These are phyloP conservation scores for Cercospora beticola DNA, from an alignment of 2,329 filamentous ascomycete species.

Conservation along the genomic window DNA sequence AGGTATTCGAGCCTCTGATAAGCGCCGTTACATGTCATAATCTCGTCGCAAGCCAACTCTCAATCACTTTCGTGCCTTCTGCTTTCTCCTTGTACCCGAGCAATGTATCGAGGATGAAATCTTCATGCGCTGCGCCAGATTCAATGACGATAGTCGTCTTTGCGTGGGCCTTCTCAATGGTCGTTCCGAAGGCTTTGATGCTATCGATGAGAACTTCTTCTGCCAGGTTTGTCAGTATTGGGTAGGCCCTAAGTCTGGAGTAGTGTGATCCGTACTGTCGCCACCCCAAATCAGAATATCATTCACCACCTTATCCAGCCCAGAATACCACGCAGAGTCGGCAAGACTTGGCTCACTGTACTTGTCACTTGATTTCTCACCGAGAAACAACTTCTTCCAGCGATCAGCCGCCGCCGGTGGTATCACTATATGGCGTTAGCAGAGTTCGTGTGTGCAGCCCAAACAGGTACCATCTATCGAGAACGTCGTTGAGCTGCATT, in stretches of 20 bases:
- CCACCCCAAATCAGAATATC: constrained; percentile 57
- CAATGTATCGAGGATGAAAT: constrained; percentile 44
- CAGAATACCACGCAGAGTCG: constrained; percentile 54
- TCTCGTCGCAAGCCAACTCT: constrained; percentile 42
- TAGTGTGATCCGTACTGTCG: constrained; percentile 36
- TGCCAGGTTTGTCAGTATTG: not conserved
- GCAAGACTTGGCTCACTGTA: constrained; percentile 57
- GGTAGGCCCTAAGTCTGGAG: not conserved
- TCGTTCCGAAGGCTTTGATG: constrained; percentile 53
- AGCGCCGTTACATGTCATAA: constrained; percentile 16
- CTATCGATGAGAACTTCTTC: constrained; percentile 57
- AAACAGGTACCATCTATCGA: not conserved
- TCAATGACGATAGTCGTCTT: constrained; percentile 39
- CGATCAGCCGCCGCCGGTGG: constrained; percentile 41
- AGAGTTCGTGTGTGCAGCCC: not conserved
- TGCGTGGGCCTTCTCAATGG: constrained; percentile 46
- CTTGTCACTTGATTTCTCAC: constrained; percentile 40
- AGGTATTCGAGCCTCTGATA: not conserved
- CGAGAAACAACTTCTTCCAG: constrained; percentile 54
- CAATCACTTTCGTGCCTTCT: constrained; percentile 39
- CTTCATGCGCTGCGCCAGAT: constrained; percentile 42
- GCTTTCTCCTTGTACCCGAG: constrained; percentile 43
- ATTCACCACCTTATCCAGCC: constrained; percentile 44
- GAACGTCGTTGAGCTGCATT: not conserved
- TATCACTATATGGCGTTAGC: constrained; percentile 37